phyloP scores from a whole-genome alignment of 2,329 filamentous ascomycete species.

The Dactylellina parvicollis region DNA sequence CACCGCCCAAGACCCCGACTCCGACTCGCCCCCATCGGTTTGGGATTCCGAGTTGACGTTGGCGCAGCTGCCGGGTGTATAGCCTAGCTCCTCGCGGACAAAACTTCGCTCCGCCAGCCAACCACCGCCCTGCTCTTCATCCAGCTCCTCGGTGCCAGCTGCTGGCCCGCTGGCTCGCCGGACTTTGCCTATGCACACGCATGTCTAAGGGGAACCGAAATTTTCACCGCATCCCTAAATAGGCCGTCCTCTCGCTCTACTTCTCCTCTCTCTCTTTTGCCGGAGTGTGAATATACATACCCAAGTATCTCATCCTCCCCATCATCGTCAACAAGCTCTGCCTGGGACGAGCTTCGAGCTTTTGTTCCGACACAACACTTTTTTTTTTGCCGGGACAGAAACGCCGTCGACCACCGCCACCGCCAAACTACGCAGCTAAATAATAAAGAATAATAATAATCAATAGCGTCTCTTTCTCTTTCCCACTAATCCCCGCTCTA shows the following conservation, averaged over 20 bases:
- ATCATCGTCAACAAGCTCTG: slow-evolving; percentile 8
- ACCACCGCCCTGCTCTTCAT: slow-evolving; percentile 25
- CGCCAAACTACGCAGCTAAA: too few species aligned
- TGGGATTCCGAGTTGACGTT: slow-evolving; percentile 25
- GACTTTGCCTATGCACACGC: not conserved
- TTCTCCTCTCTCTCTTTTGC: not conserved
- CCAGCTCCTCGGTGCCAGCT: slow-evolving; percentile 11
- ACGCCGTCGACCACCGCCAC: too few species aligned
- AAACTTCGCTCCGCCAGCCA: slow-evolving; percentile 26
- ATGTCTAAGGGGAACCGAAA: slow-evolving; percentile 35
- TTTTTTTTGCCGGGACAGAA: too few species aligned
- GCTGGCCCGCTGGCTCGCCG: not conserved
- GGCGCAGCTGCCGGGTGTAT: too few species aligned
- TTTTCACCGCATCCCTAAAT: slow-evolving; percentile 13
- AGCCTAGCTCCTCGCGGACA: not conserved
- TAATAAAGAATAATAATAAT: too few species aligned
- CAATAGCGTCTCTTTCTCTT: not conserved
- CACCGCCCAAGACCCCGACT: not conserved
- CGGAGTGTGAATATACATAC: not conserved
- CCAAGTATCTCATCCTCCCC: too few species aligned
- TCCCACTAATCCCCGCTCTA: slow-evolving; percentile 18
- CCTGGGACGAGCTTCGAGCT: not conserved
- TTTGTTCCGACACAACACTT: too few species aligned
- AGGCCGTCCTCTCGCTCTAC: not conserved
- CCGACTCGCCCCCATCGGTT: slow-evolving; percentile 2